Conservation (phyloP, 345 rosid genomes). For the Linum tenue region DNA sequence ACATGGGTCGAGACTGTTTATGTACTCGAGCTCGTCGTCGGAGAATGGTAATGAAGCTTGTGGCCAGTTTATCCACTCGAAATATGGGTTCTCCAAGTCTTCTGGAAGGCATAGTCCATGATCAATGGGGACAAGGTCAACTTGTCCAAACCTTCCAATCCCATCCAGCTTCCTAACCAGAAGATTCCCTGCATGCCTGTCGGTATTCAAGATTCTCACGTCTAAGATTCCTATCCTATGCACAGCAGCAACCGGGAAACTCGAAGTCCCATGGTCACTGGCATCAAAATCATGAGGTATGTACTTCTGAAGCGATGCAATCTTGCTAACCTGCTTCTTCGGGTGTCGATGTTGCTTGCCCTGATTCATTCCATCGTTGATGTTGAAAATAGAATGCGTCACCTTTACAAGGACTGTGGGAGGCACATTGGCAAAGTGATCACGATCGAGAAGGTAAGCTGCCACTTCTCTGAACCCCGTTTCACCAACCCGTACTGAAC, state of each 20-base stretch:
- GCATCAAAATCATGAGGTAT: conserved; percentile 44
- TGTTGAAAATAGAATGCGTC: conserved; percentile 30
- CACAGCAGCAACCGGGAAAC: conserved; percentile 33
- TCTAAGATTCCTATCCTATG: conserved; percentile 38
- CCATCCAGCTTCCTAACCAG: conserved; percentile 30
- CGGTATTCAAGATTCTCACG: conserved; percentile 29
- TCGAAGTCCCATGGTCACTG: conserved; percentile 41
- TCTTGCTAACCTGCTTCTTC: conserved; percentile 29
- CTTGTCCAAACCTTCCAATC: conserved; percentile 23
- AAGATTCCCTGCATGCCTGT: conserved; percentile 41
- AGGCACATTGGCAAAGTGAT: conserved; percentile 38
- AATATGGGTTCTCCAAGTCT: conserved; percentile 38
- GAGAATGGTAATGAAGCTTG: conserved; percentile 45
- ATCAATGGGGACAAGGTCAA: conserved; percentile 38
- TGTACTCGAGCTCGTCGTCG: conserved; percentile 34
- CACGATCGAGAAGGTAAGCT: conserved; percentile 36
- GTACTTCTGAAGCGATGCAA: conserved; percentile 36
- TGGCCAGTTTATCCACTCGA: conserved; percentile 43
- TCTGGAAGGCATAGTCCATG: conserved; percentile 45
- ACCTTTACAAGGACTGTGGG: conserved; percentile 37
- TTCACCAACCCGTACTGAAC: conserved; percentile 38
- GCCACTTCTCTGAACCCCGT: conserved; percentile 40
- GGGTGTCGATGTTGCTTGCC: conserved; percentile 6
- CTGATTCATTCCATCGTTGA: conserved; percentile 25
- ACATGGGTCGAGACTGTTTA: conserved; percentile 25